Evolutionary conservation across 352 stramenopile genomes (phyloP), one percentile per base, ranked within the genome.

Genomic region (Phytopythium helicoides): DNA sequence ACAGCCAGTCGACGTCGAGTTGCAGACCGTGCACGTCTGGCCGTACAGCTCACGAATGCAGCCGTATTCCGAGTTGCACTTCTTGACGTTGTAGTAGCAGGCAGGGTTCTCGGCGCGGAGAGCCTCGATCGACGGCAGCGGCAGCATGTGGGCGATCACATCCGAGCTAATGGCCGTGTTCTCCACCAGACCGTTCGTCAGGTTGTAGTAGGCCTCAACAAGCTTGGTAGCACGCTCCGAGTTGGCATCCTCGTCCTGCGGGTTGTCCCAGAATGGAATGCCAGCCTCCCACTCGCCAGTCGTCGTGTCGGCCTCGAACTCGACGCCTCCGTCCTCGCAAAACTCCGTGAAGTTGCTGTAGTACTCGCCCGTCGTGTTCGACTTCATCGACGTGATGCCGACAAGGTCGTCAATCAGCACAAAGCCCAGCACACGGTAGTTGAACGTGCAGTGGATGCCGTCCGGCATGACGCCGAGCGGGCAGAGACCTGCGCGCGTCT

Each of bases 1-100:
- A 47, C 77, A 86, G 39, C 46, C 69, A 15, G 18, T 23, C 25
- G 40, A 42, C 1, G 65, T 66, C 35, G 74, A 69, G 47, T 69
- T 78, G 62, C 77, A 88, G 11, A 79, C 69, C 31, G 66, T 68
- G 58, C 80, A 90, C 45, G 77, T 70, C 42, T 82, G 79, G 42
- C 68, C 75, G 34, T 73, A 85, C 23, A 77, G 60, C 50, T 87
- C 75, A 23, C 77, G 77, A 42, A 74, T 71, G 63, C 80, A 87
- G 48, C 80, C 80, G 47, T 47, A 53, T 25, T 74, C 54, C 11
- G 61, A 56, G 55, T 82, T 81, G 49, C 80, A 89, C 54, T 71
- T 69, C 46, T 72, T 60, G 16, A 84, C 79, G 56, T 83, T 91
- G 22, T 67, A 42, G 53, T 86, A 91, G 64, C 80, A 91, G 47